Base-by-base conservation (phyloP, 129 eudicot species). In the Cynara cardunculus region DNA sequence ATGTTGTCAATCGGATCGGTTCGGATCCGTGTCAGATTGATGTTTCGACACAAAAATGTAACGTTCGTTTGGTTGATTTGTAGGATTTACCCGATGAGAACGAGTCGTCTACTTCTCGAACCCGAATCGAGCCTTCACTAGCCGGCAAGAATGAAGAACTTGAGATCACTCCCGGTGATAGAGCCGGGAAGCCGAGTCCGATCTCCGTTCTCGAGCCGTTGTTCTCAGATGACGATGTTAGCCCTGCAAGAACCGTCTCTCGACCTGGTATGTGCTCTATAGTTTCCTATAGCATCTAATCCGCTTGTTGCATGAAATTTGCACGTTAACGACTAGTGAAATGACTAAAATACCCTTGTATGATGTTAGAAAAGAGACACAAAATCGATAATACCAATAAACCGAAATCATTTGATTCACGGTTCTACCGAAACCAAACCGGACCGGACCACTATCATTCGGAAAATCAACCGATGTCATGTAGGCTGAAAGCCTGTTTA, bases 131-230 rank as follows among this genome's bases (percentile, higher is more conserved):
- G 76, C 71, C 87, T 85, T 73, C 87, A 30, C 59, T 82, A 28
- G 56, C 41, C 67, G 44, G 41, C 59, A 83, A 83, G 82, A 78
- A 72, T 11, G 83, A 71, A 77, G 86, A 61, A 62, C 83, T 12
- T 44, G 83, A 39, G 24, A 62, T 82, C 71, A 75, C 62, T 81
- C 61, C 85, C 13, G 71, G 71, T 73, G 95, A 89, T 73, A 86
- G 84, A 85, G 21, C 85, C 64, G 94, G 80, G 73, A 87, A 84
- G 19, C 97, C 95, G 21, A 96, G 99, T 82, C 99, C 99, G 14
- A 30, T 90, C 25, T 92, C 99, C 21, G 91, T 93, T 83, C 99
- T 96, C 64, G 98, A 92, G 69, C 93, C 95, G 14, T 71, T 87
- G 19, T 96, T 89, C 64, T 74, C 88, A 71, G 99, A 92, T 62